Conservation (phyloP, 148 eudicot genomes). For the Agrostemma githago region DNA sequence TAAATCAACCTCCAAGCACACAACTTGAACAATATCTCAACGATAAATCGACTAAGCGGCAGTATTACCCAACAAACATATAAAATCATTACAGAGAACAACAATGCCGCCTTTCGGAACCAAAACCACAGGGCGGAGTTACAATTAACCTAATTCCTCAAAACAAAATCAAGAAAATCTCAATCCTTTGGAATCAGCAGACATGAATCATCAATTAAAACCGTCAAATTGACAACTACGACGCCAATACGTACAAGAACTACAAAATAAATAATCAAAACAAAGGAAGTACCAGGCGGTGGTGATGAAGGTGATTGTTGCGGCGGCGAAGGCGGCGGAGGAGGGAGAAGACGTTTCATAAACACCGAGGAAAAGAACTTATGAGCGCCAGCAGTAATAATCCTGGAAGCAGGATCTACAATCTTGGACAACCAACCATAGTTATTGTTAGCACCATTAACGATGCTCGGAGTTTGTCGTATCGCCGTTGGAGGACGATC, state of each 20-base stretch:
- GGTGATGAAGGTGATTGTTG: constrained; percentile 16
- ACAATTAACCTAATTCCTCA: too few species aligned
- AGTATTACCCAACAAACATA: background rate
- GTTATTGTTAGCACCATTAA: background rate
- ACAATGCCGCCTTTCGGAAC: background rate
- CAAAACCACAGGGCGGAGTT: background rate
- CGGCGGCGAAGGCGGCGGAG: constrained; percentile 38
- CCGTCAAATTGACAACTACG: too few species aligned
- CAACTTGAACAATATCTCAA: background rate
- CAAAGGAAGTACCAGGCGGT: constrained; percentile 27
- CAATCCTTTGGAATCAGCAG: background rate
- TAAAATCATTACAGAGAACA: background rate
- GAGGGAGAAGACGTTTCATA: constrained; percentile 64
- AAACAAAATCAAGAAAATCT: background rate
- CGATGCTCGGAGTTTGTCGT: constrained; percentile 36
- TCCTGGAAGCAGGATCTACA: constrained; percentile 75
- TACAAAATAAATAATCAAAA: background rate
- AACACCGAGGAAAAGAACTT: constrained; percentile 59
- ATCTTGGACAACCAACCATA: constrained; percentile 63
- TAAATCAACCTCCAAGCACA: background rate
- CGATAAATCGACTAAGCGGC: background rate
- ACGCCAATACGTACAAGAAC: too few species aligned
- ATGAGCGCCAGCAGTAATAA: constrained; percentile 58
- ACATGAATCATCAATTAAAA: background rate
- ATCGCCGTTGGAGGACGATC: constrained; percentile 62